These are phyloP conservation scores for Tausonia pullulans DNA, from an alignment of 1,284 basidiomycete genomes.

Conservation along the genomic window DNA sequence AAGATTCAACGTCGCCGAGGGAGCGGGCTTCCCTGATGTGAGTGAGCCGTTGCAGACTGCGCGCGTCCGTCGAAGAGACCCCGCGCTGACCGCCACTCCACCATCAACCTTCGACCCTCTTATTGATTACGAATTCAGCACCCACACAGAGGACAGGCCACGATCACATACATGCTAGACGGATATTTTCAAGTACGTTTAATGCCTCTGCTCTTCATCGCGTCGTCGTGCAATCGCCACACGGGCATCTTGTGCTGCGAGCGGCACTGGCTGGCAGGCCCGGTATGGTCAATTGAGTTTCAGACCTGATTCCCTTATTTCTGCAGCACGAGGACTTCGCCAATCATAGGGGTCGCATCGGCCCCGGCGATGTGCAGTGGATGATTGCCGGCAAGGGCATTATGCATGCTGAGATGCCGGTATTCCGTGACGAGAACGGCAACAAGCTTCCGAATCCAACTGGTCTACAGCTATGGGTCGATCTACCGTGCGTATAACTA, in stretches of 20 bases:
- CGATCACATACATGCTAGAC: constrained; percentile 71
- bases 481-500: constrained; percentile 48
- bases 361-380: constrained; percentile 70
- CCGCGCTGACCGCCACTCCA: too few relatives aligned
- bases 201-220: not conserved
- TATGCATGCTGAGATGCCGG: constrained; percentile 56
- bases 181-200: constrained; percentile 41
- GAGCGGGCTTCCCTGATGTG: constrained; percentile 39
- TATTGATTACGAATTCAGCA: constrained; percentile 44
- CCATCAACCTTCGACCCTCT: too few relatives aligned
- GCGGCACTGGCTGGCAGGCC: too few relatives aligned
- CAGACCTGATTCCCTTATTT: constrained; percentile 37
- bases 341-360: constrained; percentile 56
- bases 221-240: not conserved
- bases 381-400: constrained; percentile 66
- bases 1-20: constrained; percentile 39
- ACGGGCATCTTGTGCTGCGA: constrained; percentile 18
- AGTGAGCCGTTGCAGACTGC: not conserved
- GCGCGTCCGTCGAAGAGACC: too few relatives aligned
- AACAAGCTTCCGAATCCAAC: constrained; percentile 54
- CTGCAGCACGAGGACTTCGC: constrained; percentile 79
- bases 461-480: constrained; percentile 89
- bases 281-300: not conserved
- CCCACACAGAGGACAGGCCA: constrained; percentile 60
- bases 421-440: constrained; percentile 40